Evolutionary conservation across 1,284 basidiomycete genomes (phyloP).

Genomic region (Tilletia setariae): DNA sequence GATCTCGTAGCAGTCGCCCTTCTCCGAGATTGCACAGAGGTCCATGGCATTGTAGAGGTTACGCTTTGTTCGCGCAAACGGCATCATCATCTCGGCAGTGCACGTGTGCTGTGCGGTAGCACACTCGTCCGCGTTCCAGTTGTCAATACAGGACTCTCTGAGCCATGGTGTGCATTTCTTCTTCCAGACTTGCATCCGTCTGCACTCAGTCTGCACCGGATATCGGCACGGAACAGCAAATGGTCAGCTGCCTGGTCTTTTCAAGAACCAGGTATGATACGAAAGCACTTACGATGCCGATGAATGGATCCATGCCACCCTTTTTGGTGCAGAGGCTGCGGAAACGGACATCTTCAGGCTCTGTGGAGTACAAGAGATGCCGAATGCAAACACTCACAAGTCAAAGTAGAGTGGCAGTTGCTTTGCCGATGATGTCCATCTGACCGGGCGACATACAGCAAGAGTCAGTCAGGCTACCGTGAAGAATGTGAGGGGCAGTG

Average conservation of each 20-base stretch:
- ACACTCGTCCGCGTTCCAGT: slow-evolving; percentile 8
- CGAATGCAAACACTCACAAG: too few species aligned
- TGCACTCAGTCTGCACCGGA: background rate
- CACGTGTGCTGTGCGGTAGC: background rate
- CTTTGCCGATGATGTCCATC: slow-evolving; percentile 52
- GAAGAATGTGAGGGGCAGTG: too few species aligned
- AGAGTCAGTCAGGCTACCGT: too few species aligned
- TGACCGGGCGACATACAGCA: background rate
- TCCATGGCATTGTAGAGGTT: slow-evolving; percentile 48
- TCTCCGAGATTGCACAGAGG: slow-evolving; percentile 21
- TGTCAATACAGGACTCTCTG: background rate
- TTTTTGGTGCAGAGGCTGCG: slow-evolving; percentile 9
- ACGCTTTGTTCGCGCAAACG: slow-evolving; percentile 26
- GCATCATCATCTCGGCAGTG: slow-evolving; percentile 23
- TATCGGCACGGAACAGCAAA: too few species aligned
- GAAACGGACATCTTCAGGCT: background rate
- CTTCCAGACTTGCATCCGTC: background rate
- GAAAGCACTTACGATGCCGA: background rate
- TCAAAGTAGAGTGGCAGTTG: slow-evolving; percentile 41
- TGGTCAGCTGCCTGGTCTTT: too few species aligned
- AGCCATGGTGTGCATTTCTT: background rate
- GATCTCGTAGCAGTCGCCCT: slow-evolving; percentile 1
- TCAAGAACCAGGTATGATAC: too few species aligned
- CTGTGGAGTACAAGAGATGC: background rate
- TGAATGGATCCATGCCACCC: slow-evolving; percentile 12